Conservation (phyloP, 2,329 filamentous ascomycete species). For the Monilinia polystroma region DNA sequence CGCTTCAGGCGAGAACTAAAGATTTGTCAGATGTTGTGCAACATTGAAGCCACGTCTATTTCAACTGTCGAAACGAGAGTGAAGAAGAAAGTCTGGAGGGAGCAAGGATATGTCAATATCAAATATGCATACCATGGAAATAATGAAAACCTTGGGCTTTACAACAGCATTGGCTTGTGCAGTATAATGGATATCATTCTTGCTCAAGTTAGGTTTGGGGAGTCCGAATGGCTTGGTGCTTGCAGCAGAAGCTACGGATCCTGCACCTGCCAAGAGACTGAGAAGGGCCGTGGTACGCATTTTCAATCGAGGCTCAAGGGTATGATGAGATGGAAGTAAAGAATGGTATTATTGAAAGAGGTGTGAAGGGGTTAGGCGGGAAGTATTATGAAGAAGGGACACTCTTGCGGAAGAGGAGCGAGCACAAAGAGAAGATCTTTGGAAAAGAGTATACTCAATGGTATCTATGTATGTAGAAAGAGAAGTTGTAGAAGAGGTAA, state of each 20-base stretch:
- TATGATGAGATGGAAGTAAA: neutral
- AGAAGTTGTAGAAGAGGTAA: slow-evolving; percentile 4
- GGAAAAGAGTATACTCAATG: neutral
- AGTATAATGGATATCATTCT: slow-evolving; percentile 20
- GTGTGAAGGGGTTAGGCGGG: neutral
- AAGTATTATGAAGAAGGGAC: neutral
- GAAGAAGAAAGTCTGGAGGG: neutral
- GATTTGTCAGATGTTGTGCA: neutral
- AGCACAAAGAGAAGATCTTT: neutral
- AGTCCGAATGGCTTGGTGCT: slow-evolving; percentile 17
- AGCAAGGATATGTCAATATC: neutral
- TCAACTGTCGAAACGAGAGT: neutral
- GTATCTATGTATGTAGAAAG: neutral
- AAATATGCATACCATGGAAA: slow-evolving; percentile 55
- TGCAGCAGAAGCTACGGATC: slow-evolving; percentile 15
- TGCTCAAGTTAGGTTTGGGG: neutral
- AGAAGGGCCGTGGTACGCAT: slow-evolving; percentile 23
- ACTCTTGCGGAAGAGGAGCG: neutral
- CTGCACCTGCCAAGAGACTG: slow-evolving; percentile 15
- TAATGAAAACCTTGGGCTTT: slow-evolving; percentile 59
- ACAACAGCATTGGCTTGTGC: slow-evolving; percentile 7
- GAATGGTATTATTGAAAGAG: neutral
- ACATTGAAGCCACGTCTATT: neutral
- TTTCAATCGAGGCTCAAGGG: neutral
- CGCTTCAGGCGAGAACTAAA: slow-evolving; percentile 61